phyloP scores from a whole-genome alignment of 192 early-diverging fungal genomes.

The Linnemannia hyalina region DNA sequence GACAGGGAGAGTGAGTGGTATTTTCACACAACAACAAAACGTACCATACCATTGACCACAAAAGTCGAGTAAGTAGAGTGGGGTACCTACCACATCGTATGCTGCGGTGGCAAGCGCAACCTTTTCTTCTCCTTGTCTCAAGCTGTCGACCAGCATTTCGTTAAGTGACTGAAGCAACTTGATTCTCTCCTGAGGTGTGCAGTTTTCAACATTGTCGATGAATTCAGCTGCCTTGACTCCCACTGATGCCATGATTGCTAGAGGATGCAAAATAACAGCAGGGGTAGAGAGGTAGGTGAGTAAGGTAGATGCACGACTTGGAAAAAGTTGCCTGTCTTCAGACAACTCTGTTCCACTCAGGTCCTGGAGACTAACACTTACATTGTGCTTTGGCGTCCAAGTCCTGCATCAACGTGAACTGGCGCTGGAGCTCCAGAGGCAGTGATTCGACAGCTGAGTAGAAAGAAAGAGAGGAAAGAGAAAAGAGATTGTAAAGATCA shows the following conservation, averaged over 20 bases:
- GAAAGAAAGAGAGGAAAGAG: neutral
- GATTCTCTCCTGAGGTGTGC: conserved; percentile 66
- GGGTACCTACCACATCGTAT: conserved; percentile 82
- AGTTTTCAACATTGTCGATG: conserved; percentile 71
- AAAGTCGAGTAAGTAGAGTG: neutral
- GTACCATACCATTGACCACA: neutral
- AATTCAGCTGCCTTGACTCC: conserved; percentile 79
- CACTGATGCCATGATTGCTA: conserved; percentile 80
- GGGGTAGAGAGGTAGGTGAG: neutral
- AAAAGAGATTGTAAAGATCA: neutral
- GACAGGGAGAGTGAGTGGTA: neutral
- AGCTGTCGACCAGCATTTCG: conserved; percentile 74
- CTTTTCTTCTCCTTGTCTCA: conserved; percentile 94
- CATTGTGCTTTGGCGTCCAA: conserved; percentile 84
- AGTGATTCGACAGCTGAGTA: conserved; percentile 77
- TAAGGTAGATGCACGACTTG: neutral
- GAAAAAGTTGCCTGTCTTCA: neutral
- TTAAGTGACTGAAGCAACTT: conserved; percentile 67
- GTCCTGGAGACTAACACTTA: conserved; percentile 21
- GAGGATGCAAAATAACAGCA: neutral
- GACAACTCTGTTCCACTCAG: neutral
- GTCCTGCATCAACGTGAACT: conserved; percentile 95
- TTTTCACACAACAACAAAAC: neutral
- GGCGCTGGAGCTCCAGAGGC: conserved; percentile 83
- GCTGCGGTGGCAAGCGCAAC: conserved; percentile 93